Percentiles rank a stretch among this genome's conserved stretches.
Evolutionary conservation across 139 green algal genomes (phyloP).

Genomic region (Pseudopediastrum boryanum): DNA sequence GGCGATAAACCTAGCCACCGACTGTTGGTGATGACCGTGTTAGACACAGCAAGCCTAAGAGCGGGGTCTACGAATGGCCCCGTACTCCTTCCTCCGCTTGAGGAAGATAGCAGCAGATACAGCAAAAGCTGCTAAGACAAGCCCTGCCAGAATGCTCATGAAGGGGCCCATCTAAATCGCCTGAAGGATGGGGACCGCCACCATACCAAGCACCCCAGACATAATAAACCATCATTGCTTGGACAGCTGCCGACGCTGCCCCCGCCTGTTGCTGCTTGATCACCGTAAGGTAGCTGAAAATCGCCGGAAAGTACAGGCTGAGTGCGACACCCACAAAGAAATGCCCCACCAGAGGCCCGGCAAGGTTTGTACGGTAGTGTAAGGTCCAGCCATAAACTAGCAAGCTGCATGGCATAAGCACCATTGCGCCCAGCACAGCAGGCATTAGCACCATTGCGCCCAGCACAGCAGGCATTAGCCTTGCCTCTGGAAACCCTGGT

Average conservation of each 20-base stretch:
- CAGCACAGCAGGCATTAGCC: constrained; percentile 4
- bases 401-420: constrained; percentile 10
- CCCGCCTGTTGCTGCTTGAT: constrained; percentile 14
- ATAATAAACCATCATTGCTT: constrained; percentile 21
- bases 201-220: constrained; percentile 5
- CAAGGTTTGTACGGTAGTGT: constrained; percentile 2
- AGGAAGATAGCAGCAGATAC: too few relatives aligned
- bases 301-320: not conserved
- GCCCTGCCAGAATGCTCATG: too few relatives aligned
- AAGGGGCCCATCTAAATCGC: too few relatives aligned
- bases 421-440: not conserved
- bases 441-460: constrained; percentile 8
- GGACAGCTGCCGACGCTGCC: constrained; percentile 1
- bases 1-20: too few relatives aligned
- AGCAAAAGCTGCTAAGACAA: too few relatives aligned
- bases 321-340: not conserved
- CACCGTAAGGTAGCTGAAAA: not conserved
- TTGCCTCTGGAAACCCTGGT: not conserved
- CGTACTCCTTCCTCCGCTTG: too few relatives aligned
- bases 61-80: too few relatives aligned
- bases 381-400: constrained; percentile 22
- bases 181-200: too few relatives aligned
- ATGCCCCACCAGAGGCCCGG: not conserved
- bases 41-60: too few relatives aligned
- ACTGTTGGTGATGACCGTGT: too few relatives aligned